Conservation (phyloP, 106 monocot genomes). For the Apostasia shenzhenica region DNA sequence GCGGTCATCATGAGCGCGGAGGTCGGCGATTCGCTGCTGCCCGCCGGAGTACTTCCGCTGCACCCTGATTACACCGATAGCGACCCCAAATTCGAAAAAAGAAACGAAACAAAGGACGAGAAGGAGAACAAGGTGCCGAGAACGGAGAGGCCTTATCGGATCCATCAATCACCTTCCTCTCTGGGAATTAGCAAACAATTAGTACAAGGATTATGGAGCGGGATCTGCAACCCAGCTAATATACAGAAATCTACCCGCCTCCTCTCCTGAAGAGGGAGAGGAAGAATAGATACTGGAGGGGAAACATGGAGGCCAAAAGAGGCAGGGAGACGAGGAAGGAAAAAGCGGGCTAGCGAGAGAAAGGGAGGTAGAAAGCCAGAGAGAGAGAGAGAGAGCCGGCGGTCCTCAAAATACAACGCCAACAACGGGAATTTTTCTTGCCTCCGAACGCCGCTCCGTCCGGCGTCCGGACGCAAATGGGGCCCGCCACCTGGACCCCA, state of each 20-base stretch:
- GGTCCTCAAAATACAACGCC: too few relatives aligned
- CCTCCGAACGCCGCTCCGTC: background rate
- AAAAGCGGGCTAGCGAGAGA: background rate
- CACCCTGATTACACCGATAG: background rate
- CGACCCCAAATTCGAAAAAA: background rate
- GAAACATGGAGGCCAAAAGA: too few relatives aligned
- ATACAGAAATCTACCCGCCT: too few relatives aligned
- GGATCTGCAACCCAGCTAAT: too few relatives aligned
- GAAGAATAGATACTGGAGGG: too few relatives aligned
- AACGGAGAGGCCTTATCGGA: background rate
- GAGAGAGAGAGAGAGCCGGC: background rate
- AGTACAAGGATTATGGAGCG: background rate
- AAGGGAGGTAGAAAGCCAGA: background rate
- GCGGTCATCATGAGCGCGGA: background rate
- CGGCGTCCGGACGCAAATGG: background rate
- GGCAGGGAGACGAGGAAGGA: too few relatives aligned
- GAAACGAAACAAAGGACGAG: background rate
- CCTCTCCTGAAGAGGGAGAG: too few relatives aligned
- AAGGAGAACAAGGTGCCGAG: background rate
- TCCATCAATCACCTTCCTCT: constrained; percentile 1
- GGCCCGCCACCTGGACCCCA: too few relatives aligned
- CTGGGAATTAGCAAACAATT: background rate
- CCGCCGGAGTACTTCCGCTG: background rate
- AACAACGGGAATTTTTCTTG: background rate
- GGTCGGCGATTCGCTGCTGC: background rate